phyloP scores from a whole-genome alignment of 768 basidiomycete species.

The Sutorius australiensis region DNA sequence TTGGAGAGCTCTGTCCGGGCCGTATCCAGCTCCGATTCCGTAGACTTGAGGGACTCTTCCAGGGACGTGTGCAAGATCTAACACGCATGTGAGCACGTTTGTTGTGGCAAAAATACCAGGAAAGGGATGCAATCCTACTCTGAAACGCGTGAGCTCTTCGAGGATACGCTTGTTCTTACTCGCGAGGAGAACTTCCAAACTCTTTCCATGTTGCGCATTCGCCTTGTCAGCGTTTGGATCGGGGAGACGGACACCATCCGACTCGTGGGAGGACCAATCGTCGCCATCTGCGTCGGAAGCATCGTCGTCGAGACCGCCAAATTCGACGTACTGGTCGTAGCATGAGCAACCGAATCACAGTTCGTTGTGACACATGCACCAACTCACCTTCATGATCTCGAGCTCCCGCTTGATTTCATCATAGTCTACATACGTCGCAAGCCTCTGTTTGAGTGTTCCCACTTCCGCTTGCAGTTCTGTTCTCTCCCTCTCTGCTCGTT shows the following conservation, averaged over 20 bases:
- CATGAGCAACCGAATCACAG: background rate
- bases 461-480: slow-evolving; percentile 54
- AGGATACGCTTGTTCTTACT: slow-evolving; percentile 90
- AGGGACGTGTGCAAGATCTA: slow-evolving; percentile 85
- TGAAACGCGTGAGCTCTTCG: slow-evolving; percentile 88
- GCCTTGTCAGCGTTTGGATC: slow-evolving; percentile 88
- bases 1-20: slow-evolving; percentile 68
- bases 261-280: slow-evolving; percentile 38
- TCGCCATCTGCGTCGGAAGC: slow-evolving; percentile 54
- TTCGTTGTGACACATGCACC: no score
- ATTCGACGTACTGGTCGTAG: slow-evolving; percentile 81
- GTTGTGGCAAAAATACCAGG: background rate
- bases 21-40: slow-evolving; percentile 54
- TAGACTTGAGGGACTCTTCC: slow-evolving; percentile 57
- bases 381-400: slow-evolving; percentile 91
- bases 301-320: slow-evolving; percentile 76
- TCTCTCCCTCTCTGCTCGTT: slow-evolving; percentile 17
- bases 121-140: slow-evolving; percentile 43
- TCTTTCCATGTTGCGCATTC: slow-evolving; percentile 70
- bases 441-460: slow-evolving; percentile 60
- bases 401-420: slow-evolving; percentile 98
- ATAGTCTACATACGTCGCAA: slow-evolving; percentile 80
- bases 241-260: slow-evolving; percentile 64
- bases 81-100: background rate
- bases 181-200: slow-evolving; percentile 86